Evolutionary conservation across 73 alveolate species (phyloP).

Genomic region (Urostyla sp.): DNA sequence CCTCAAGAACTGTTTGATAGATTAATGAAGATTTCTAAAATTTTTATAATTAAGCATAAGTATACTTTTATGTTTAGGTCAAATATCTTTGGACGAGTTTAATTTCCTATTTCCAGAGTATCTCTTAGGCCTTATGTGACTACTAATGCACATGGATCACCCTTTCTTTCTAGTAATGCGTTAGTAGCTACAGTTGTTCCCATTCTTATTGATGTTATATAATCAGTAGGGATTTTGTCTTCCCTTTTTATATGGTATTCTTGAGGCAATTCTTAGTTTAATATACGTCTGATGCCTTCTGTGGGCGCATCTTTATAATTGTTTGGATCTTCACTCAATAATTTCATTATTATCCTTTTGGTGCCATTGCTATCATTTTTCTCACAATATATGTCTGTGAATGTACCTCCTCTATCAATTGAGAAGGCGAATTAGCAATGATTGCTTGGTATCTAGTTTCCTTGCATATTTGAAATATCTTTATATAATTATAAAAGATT

Average conservation of each 20-base stretch:
- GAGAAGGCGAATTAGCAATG: slow-evolving; percentile 69
- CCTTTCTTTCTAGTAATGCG: slow-evolving; percentile 92
- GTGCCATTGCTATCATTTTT: background rate
- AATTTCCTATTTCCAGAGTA: slow-evolving; percentile 78
- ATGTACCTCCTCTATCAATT: slow-evolving; percentile 94
- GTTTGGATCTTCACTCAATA: slow-evolving; percentile 75
- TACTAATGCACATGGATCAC: slow-evolving; percentile 79
- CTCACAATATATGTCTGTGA: slow-evolving; percentile 85
- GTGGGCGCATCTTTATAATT: slow-evolving; percentile 88
- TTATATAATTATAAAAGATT: no score
- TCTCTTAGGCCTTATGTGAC: slow-evolving; percentile 89
- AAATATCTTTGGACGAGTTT: slow-evolving; percentile 84
- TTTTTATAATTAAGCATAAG: background rate
- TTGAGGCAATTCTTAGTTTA: slow-evolving; percentile 43
- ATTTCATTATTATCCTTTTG: slow-evolving; percentile 56
- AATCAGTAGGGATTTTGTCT: slow-evolving; percentile 60
- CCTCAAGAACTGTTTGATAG: slow-evolving; percentile 81
- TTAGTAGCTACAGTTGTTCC: slow-evolving; percentile 96
- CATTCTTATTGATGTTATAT: slow-evolving; percentile 74
- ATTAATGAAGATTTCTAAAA: slow-evolving; percentile 66
- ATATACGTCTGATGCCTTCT: slow-evolving; percentile 82
- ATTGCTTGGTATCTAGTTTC: background rate
- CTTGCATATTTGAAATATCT: background rate
- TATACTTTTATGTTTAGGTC: slow-evolving; percentile 68
- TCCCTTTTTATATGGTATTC: slow-evolving; percentile 38